Percentiles rank a stretch among this genome's conserved stretches.
phyloP scores from a whole-genome alignment of 352 stramenopile genomes.

The Pythium diclinum region DNA sequence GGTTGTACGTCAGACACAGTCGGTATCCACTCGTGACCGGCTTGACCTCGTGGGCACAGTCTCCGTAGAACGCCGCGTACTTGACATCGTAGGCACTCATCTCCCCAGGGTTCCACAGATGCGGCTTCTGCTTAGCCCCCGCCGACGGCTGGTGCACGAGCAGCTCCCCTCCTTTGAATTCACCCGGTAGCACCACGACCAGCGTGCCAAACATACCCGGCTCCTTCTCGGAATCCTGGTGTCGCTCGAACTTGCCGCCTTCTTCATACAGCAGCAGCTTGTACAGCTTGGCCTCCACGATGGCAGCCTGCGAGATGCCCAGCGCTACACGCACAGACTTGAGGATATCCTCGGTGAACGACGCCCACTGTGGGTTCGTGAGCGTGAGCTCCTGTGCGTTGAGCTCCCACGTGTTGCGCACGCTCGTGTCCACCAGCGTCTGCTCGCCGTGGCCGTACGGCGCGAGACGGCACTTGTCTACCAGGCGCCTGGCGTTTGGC shows the following conservation, averaged over 20 bases:
- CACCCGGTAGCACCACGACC: constrained; percentile 35
- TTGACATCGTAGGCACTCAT: constrained; percentile 1
- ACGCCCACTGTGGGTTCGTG: constrained; percentile 5
- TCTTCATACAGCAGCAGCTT: constrained; percentile 41
- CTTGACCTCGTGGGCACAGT: constrained; percentile 17
- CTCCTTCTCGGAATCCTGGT: constrained; percentile 43
- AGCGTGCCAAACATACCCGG: constrained; percentile 44
- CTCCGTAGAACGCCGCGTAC: constrained; percentile 17
- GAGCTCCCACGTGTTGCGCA: constrained; percentile 18
- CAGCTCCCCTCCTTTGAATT: constrained; percentile 22
- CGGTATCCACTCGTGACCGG: constrained; percentile 10
- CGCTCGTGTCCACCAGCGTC: constrained; percentile 10
- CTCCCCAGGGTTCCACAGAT: constrained; percentile 5
- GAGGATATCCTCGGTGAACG: constrained; percentile 3
- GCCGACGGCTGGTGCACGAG: not conserved
- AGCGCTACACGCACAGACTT: not conserved
- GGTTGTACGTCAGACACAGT: not conserved
- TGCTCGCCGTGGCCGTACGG: constrained; percentile 8
- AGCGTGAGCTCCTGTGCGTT: constrained; percentile 2
- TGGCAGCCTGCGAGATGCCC: not conserved
- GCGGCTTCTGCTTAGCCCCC: not conserved
- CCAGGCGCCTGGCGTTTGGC: not conserved
- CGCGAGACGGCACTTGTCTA: constrained; percentile 5
- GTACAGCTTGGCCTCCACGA: constrained; percentile 23
- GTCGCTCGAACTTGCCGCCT: constrained; percentile 32